These are phyloP conservation scores for Cicer yamashitae DNA, from an alignment of 306 rosid species.

Conservation along the genomic window DNA sequence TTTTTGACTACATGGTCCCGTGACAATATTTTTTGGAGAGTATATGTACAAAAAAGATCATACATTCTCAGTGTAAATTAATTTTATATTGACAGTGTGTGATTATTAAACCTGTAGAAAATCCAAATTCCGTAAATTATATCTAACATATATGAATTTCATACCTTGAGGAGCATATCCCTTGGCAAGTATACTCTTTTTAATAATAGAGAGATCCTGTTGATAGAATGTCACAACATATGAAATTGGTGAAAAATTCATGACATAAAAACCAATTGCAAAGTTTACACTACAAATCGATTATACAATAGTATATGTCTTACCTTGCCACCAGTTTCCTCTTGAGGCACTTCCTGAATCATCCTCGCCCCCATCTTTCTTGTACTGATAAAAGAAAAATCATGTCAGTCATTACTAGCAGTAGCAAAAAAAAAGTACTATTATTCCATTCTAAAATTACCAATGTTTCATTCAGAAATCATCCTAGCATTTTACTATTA, in stretches of 20 bases:
- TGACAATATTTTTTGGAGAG: neutral
- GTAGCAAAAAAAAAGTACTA: neutral
- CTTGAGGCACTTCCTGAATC: conserved; percentile 81
- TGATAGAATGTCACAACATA: conserved; percentile 34
- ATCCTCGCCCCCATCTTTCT: conserved; percentile 75
- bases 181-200: conserved; percentile 46
- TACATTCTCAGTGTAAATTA: too few species aligned
- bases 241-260: conserved; percentile 20
- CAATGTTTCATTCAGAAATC: neutral
- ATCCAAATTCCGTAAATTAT: neutral
- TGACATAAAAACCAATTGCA: conserved; percentile 12
- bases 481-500: neutral
- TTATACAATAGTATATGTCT: neutral
- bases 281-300: conserved; percentile 2
- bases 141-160: too few species aligned
- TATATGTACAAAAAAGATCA: too few species aligned
- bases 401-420: conserved; percentile 15
- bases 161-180: conserved; percentile 56
- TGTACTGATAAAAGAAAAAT: conserved; percentile 48
- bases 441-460: neutral
- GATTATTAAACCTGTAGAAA: neutral
- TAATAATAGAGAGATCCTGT: conserved; percentile 84
- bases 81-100: too few species aligned
- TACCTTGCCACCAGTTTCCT: conserved; percentile 99
- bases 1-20: neutral